Evolutionary conservation across 2,329 filamentous ascomycete genomes (phyloP), one percentile per base, ranked within the genome.

Genomic region (Rhynchosporium graminicola): DNA sequence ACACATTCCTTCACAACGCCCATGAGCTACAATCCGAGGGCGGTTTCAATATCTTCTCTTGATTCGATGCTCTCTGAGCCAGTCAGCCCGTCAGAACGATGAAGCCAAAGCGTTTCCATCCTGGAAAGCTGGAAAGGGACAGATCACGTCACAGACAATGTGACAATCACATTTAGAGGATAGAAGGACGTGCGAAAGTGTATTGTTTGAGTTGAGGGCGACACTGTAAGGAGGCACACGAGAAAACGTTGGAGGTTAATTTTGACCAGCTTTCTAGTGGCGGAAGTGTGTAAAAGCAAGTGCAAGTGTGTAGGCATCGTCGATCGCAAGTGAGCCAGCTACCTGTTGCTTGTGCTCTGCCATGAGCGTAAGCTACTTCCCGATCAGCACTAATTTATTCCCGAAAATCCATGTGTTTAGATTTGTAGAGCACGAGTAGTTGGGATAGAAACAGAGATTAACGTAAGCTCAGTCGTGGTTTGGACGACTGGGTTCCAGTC

Each of bases 351-450:
- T 74, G 72, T 15, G 75, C 76, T 28, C 75, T 76, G n/a, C 75
- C 75, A 62, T 77, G 74, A 3, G 75, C 72, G 64, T 77, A 75
- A 9, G 75, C 76, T 43, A 76, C 75, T 62, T 78, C 76, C 76
- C 76, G 7, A 74, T 71, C 1, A 76, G 70, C 0, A 72, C 74
- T 2, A 72, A 70, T 4, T 72, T 71, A 26, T 68, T 66, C 13
- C 68, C 67, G 59, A 74, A 73, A 3, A 73, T 60, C 72, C 73
- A 74, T 28, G 70, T 69, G 7, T 71, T 60, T 5, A 77, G 68
- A 13, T 71, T 62, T 6, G 67, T 62, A 52, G 68, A 69, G 59
- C 72, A 70, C 29, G 71, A 70, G 63, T 70, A 63, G 36, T 77
- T 77, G 3, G 75, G 75, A 64, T 76, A 77, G 55, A 73, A 69